Evolutionary conservation across 73 alveolate species (phyloP).

Genomic region (Stentor roeselii): DNA sequence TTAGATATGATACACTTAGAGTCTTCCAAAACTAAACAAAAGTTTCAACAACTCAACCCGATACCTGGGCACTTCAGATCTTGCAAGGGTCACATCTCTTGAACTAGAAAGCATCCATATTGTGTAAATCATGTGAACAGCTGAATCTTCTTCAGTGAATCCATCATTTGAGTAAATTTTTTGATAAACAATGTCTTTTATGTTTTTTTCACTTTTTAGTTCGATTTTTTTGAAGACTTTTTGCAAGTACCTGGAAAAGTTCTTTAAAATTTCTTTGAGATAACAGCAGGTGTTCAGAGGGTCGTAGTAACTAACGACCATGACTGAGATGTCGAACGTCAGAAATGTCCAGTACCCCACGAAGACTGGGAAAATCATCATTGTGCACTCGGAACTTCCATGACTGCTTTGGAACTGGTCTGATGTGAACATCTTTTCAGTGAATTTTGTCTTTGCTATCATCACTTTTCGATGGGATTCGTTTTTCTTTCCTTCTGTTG

Average conservation of each 20-base stretch:
- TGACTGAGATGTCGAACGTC: neutral
- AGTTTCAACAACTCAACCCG: neutral
- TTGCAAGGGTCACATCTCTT: neutral
- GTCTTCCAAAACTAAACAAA: neutral
- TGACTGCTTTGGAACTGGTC: neutral
- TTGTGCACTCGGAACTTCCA: neutral
- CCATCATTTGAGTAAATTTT: neutral
- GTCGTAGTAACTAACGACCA: neutral
- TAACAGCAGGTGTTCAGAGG: neutral
- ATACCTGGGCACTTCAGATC: neutral
- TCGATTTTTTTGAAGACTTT: neutral
- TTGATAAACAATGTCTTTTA: neutral
- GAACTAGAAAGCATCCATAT: neutral
- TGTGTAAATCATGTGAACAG: neutral
- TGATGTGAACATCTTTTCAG: neutral
- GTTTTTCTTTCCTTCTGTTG: neutral
- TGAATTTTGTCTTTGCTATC: neutral
- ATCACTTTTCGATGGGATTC: neutral
- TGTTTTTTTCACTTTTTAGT: too few species aligned
- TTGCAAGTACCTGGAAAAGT: neutral
- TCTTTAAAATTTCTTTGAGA: neutral
- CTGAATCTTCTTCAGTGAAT: neutral
- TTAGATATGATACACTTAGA: too few species aligned
- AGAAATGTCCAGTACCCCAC: neutral
- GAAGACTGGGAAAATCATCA: neutral